Conservation (phyloP, 2,329 filamentous ascomycete species). For the Venturia nashicola region DNA sequence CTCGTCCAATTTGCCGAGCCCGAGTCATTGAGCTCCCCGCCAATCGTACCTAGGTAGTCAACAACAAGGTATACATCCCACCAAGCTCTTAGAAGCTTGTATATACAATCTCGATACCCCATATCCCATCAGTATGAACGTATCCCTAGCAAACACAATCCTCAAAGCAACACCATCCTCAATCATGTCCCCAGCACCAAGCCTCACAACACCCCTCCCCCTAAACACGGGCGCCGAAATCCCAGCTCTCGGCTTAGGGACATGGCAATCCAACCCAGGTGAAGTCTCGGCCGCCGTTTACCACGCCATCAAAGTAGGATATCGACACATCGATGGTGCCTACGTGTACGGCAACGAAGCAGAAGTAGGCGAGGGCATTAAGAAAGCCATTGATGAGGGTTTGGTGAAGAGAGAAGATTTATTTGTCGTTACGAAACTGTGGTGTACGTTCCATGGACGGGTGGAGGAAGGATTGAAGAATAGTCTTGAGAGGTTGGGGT, state of each 20-base stretch:
- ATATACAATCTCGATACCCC: neutral
- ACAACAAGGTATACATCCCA: neutral
- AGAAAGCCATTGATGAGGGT: slow-evolving; percentile 20
- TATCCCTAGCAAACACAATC: slow-evolving; percentile 26
- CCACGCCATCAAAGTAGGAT: slow-evolving; percentile 35
- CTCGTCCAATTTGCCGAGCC: neutral
- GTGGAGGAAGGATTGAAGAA: slow-evolving; percentile 13
- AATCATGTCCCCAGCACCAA: slow-evolving; percentile 25
- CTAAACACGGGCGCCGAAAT: slow-evolving; percentile 28
- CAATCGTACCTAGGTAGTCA: neutral
- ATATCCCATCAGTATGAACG: slow-evolving; percentile 19
- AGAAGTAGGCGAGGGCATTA: slow-evolving; percentile 30
- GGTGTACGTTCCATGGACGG: slow-evolving; percentile 21
- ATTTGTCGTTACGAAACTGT: slow-evolving; percentile 28
- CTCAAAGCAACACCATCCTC: slow-evolving; percentile 23
- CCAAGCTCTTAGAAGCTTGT: neutral
- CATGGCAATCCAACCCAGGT: slow-evolving; percentile 28
- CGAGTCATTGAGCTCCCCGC: neutral
- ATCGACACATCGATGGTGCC: slow-evolving; percentile 53
- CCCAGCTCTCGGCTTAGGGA: slow-evolving; percentile 26
- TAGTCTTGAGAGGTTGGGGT: slow-evolving; percentile 7
- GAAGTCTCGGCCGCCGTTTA: slow-evolving; percentile 35
- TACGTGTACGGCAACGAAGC: slow-evolving; percentile 32
- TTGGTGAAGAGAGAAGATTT: slow-evolving; percentile 21
- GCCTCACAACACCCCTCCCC: slow-evolving; percentile 26